These are phyloP conservation scores for Senecio squalidus DNA, from an alignment of 140 eudicot genomes.

Conservation along the genomic window DNA sequence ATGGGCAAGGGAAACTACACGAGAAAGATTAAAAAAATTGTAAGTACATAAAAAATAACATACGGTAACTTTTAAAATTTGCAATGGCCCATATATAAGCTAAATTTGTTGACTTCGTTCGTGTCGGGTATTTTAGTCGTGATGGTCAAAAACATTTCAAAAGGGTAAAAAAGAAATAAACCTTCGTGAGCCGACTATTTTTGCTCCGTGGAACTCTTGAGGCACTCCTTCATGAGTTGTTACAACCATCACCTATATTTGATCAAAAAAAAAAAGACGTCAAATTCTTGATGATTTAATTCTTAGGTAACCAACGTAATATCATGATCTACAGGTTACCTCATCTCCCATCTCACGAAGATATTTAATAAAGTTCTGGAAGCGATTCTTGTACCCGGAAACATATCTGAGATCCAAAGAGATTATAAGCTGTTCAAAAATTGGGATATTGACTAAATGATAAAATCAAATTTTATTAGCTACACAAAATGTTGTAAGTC, in stretches of 20 bases:
- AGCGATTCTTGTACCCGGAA: conserved; percentile 93
- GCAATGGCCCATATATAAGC: neutral
- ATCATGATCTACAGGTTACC: conserved; percentile 40
- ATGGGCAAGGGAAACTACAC: conserved; percentile 90
- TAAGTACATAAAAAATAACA: conserved; percentile 1
- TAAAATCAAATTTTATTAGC: neutral
- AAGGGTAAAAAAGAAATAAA: conserved; percentile 3
- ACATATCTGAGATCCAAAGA: conserved; percentile 64
- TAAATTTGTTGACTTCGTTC: neutral
- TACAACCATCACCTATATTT: conserved; percentile 82
- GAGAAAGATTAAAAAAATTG: conserved; percentile 18
- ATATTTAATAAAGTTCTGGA: conserved; percentile 91
- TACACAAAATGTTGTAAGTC: too few species aligned
- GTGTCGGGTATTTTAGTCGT: conserved; percentile 6
- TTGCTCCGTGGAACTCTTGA: conserved; percentile 91
- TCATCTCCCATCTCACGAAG: conserved; percentile 99
- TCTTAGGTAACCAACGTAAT: too few species aligned
- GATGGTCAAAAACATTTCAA: neutral
- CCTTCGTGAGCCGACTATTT: conserved; percentile 85
- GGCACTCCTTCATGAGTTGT: conserved; percentile 99
- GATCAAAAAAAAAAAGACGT: too few species aligned
- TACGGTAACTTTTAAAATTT: neutral
- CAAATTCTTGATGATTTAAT: too few species aligned
- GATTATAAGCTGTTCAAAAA: conserved; percentile 2
- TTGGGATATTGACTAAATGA: neutral